A percentile compares a stretch with the other conserved stretches of the same genome.
Evolutionary conservation across 768 basidiomycete species (phyloP).

Genomic region (Pisolithus albus): DNA sequence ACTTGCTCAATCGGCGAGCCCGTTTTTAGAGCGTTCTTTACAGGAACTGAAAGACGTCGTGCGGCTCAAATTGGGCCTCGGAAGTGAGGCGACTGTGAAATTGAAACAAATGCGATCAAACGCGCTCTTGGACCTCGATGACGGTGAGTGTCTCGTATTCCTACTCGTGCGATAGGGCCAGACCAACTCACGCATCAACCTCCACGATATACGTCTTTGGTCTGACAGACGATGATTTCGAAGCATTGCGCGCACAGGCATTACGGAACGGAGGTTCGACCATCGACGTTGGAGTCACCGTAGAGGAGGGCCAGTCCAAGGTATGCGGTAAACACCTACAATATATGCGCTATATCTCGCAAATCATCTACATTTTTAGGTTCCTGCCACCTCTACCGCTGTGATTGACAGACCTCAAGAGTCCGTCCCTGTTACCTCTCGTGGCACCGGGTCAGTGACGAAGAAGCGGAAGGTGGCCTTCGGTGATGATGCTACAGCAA

Average conservation of each 20-base stretch:
- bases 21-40: conserved; percentile 50
- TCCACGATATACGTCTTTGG: neutral
- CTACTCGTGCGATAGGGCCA: neutral
- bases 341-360: neutral
- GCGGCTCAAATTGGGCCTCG: conserved; percentile 53
- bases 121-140: conserved; percentile 60
- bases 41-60: conserved; percentile 51
- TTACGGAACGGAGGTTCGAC: conserved; percentile 23
- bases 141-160: conserved; percentile 43
- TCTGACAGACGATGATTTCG: conserved; percentile 67
- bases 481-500: neutral
- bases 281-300: conserved; percentile 34
- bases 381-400: neutral
- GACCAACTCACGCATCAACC: neutral
- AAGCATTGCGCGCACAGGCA: conserved; percentile 54
- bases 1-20: conserved; percentile 1
- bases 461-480: conserved; percentile 8
- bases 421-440: neutral
- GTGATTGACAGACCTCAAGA: neutral
- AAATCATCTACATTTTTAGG: neutral
- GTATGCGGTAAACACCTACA: neutral
- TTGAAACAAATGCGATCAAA: conserved; percentile 51
- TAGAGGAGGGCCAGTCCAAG: neutral
- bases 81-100: conserved; percentile 27
- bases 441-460: neutral